phyloP scores from a whole-genome alignment of 306 rosid genomes.

The Senna tora region DNA sequence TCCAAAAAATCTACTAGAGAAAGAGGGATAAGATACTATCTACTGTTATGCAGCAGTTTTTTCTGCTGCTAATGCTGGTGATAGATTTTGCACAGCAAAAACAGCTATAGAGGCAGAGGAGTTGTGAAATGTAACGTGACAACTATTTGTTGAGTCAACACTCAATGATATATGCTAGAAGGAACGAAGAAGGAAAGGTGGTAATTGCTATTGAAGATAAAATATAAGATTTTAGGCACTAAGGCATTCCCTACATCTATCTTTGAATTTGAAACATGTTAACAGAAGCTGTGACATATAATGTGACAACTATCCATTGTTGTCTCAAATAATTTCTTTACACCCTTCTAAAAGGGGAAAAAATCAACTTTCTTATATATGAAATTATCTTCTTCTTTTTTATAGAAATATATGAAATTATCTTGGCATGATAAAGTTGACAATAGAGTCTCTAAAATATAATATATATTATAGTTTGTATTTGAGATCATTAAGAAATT shows the following conservation, averaged over 20 bases:
- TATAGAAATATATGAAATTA: not conserved
- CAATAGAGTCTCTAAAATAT: too few species aligned
- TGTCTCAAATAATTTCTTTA: not conserved
- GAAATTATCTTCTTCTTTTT: not conserved
- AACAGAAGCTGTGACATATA: not conserved
- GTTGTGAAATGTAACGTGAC: too few species aligned
- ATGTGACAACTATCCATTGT: too few species aligned
- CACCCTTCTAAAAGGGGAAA: not conserved
- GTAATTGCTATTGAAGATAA: not conserved
- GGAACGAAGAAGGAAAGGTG: not conserved
- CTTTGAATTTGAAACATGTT: not conserved
- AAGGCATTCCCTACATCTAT: not conserved
- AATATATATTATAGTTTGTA: too few species aligned
- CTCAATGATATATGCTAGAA: slow-evolving; percentile 15
- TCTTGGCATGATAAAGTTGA: slow-evolving; percentile 6
- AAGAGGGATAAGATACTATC: too few species aligned
- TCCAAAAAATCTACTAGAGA: too few species aligned
- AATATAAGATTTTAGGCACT: not conserved
- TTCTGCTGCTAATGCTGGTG: too few species aligned
- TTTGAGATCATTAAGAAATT: too few species aligned
- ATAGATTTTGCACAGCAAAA: too few species aligned
- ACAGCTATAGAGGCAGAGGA: too few species aligned
- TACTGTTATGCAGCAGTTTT: too few species aligned
- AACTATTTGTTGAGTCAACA: not conserved
- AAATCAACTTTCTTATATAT: not conserved